A percentile compares a stretch with the other conserved stretches of the same genome.
Evolutionary conservation across 2,329 filamentous ascomycete species (phyloP).

Genomic region (Epichloe hybrida): DNA sequence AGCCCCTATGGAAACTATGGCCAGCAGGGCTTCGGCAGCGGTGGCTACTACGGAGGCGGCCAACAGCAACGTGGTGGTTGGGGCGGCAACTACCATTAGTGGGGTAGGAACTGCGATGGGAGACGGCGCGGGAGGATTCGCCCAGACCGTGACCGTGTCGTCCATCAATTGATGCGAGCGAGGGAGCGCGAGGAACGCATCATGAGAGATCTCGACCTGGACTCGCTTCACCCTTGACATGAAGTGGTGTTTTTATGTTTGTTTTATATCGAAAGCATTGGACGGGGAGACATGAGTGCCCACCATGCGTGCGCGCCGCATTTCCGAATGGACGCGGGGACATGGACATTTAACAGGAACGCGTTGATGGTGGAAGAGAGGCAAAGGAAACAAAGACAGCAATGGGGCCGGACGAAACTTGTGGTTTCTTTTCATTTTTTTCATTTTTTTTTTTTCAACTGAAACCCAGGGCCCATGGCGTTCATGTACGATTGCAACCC

Average conservation of each 20-base stretch:
- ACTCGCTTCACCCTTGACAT: slow-evolving; percentile 4
- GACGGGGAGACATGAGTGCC: slow-evolving; percentile 19
- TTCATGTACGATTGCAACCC: slow-evolving; percentile 24
- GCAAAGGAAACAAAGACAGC: slow-evolving; percentile 2
- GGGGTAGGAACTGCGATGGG: slow-evolving; percentile 19
- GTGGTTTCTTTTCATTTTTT: background rate
- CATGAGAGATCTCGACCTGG: slow-evolving; percentile 8
- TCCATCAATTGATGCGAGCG: background rate
- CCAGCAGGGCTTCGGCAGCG: slow-evolving; percentile 32
- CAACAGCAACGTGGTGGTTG: slow-evolving; percentile 40
- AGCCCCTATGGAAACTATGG: slow-evolving; percentile 41
- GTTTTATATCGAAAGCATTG: slow-evolving; percentile 11
- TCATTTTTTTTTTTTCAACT: background rate
- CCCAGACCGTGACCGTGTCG: slow-evolving; percentile 2
- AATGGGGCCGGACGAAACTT: slow-evolving; percentile 5
- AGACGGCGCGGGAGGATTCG: slow-evolving; percentile 9
- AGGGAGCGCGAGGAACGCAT: slow-evolving; percentile 6
- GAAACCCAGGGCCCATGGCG: slow-evolving; percentile 11
- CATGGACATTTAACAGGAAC: slow-evolving; percentile 5
- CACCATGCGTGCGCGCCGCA: slow-evolving; percentile 14
- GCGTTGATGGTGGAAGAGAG: slow-evolving; percentile 2
- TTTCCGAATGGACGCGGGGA: background rate
- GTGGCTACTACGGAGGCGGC: slow-evolving; percentile 31
- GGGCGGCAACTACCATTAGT: slow-evolving; percentile 46
- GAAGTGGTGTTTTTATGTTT: slow-evolving; percentile 4